Base-by-base conservation (phyloP, 2,329 filamentous ascomycete species). In the Thielaviopsis populi region DNA sequence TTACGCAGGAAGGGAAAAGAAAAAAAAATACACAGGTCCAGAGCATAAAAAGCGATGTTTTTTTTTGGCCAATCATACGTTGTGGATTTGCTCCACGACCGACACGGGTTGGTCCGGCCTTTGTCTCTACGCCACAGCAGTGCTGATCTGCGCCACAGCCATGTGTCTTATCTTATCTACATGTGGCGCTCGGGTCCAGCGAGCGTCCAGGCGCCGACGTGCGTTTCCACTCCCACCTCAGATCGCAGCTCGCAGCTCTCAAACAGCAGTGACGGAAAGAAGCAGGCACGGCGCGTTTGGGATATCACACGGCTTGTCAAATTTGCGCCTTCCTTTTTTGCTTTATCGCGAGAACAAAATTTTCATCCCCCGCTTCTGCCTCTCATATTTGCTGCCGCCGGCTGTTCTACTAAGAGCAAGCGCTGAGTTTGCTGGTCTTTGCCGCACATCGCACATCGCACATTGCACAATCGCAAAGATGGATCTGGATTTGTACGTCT, bases 401-500 rank as follows among this genome's bases (percentile, higher is more conserved):
- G 6, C 8, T 33, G 13, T 56, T 37, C 24, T n/a, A n/a, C 27
- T 56, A 13, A 2, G 17, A 56, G 30, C 6, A 15, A 33, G 15
- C n/a, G 5, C 30, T 11, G n/a, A 33, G 8, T 27, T 22, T 27
- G 42, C 48, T 15, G 22, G 15, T 33, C 50, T 56, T 33, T 56
- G 22, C 53, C 27, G 30, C 15, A n/a, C 53, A 19, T 56, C 30
- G 46, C 33, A 50, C 19, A 48, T 15, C 19, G 6, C 43, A 19
- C n/a, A n/a, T n/a, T n/a, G n/a, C n/a, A 48, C 6, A 17, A 24
- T 50, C 46, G 53, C 27, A n/a, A 56, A 33, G 88, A 96, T 91
- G 76, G 91, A 97, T 75, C 83, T 97, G 71, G 94, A 97, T 78
- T 88, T 84, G 91, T 95, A 80, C 69, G 78, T 63, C 27, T 53